These are phyloP conservation scores for Cucurbita moschata DNA, from an alignment of 306 rosid species.

Conservation along the genomic window DNA sequence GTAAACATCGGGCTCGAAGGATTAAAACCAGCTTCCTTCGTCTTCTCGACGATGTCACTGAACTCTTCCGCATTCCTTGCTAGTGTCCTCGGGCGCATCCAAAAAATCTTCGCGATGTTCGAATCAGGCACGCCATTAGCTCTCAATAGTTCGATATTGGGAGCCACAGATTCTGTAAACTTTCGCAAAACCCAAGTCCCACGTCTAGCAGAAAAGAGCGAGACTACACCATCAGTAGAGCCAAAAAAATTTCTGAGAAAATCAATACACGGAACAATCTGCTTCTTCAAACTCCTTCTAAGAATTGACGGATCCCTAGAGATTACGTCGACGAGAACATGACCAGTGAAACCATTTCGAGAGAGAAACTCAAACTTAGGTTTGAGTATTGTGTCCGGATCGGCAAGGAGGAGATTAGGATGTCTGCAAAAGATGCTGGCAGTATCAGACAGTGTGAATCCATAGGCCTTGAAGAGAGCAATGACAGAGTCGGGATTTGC, in stretches of 20 bases:
- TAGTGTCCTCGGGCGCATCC: neutral
- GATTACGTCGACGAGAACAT: neutral
- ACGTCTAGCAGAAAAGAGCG: neutral
- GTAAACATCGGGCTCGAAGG: constrained; percentile 14
- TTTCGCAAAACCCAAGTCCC: constrained; percentile 5
- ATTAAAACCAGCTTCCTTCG: constrained; percentile 4
- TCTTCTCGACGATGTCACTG: neutral
- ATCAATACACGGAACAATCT: constrained; percentile 9
- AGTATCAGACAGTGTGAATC: constrained; percentile 5
- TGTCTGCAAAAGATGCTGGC: neutral
- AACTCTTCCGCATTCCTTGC: neutral
- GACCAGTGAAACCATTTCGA: constrained; percentile 1
- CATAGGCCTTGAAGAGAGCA: constrained; percentile 6
- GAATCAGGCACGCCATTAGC: neutral
- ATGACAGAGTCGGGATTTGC: constrained; percentile 1
- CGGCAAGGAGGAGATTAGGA: neutral
- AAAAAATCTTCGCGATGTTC: neutral
- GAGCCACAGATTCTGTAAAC: neutral
- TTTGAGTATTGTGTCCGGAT: constrained; percentile 1
- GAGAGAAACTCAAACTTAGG: constrained; percentile 15
- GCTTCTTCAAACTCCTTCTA: constrained; percentile 6
- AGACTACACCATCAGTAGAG: neutral
- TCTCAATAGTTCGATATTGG: constrained; percentile 6
- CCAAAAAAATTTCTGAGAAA: constrained; percentile 9
- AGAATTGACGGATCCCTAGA: neutral